Evolutionary conservation across 2,329 filamentous ascomycete species (phyloP).

Genomic region (Geosmithia putterillii): DNA sequence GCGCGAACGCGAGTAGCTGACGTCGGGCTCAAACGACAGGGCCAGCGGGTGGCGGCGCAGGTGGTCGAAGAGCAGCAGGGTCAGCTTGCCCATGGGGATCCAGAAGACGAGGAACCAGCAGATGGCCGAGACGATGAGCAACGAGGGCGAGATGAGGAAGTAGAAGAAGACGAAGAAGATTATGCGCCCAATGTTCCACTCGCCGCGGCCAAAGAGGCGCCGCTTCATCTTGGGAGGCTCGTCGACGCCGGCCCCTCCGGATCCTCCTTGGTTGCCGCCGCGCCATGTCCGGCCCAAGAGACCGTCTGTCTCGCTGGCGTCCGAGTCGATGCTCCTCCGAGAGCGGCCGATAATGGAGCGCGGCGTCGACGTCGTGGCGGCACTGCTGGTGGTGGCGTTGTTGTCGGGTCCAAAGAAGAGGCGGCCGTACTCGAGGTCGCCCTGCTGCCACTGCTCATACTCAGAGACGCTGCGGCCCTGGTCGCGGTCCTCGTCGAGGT

Average conservation of each 20-base stretch:
- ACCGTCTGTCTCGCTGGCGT: constrained; percentile 75
- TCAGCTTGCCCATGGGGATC: constrained; percentile 97
- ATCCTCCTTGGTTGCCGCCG: constrained; percentile 36
- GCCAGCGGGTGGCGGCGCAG: constrained; percentile 86
- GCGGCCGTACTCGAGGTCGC: constrained; percentile 87
- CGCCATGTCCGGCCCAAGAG: constrained; percentile 54
- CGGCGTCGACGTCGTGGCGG: no score
- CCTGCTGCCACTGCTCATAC: constrained; percentile 98
- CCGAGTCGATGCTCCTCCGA: constrained; percentile 78
- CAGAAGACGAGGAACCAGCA: constrained; percentile 97
- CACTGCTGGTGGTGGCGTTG: constrained; percentile 37
- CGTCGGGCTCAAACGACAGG: constrained; percentile 83
- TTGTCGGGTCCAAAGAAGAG: constrained; percentile 85
- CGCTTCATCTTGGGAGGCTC: constrained; percentile 48
- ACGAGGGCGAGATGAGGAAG: constrained; percentile 72
- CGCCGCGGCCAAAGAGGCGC: constrained; percentile 81
- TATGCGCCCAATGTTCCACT: constrained; percentile 91
- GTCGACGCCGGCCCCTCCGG: constrained; percentile 28
- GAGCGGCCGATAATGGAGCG: constrained; percentile 78
- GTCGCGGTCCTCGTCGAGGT: constrained; percentile 86
- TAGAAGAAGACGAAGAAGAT: constrained; percentile 97
- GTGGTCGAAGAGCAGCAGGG: constrained; percentile 79
- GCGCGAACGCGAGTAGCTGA: constrained; percentile 52
- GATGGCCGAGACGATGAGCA: constrained; percentile 74
- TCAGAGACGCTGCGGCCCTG: constrained; percentile 96